Evolutionary conservation across 805 yeast genomes (phyloP), one percentile per base, ranked within the genome.

Genomic region (Sugiyamaella floridensis): DNA sequence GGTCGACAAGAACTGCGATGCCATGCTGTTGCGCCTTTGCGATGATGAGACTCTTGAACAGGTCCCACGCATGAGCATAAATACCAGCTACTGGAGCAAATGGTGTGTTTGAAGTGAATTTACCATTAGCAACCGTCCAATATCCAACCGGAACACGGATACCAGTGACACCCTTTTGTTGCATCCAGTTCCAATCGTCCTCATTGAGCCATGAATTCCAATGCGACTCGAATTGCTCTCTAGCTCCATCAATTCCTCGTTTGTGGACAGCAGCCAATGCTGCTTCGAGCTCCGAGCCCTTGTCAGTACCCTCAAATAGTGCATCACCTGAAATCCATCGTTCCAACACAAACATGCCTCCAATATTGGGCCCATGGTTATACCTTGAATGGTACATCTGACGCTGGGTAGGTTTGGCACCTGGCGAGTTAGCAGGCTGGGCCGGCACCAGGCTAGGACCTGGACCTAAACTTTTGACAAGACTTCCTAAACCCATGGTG

Each of bases 121-220:
- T 32, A 1, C 90, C 88, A 18, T 84, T 82, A 49, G 71, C 77
- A n/a, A 89, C 79, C 53, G 79, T 82, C 96, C 96, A 92, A 68
- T 86, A 92, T 0, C 98, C 98, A 58, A 92, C 70, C 7, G 99
- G 98, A 1, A 92, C 76, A 61, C 99, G 76, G 4, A 92, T 76
- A 1, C 89, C 79, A 20, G 87, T 88, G n/a, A 86, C 86, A 7
- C 88, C 86, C 50, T 75, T 76, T 18, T 74, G 70, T 45, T 71
- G 67, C 28, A 92, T 68, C 86, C 89, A 89, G 18, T 76, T 62
- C 95, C 96, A 90, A 64, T 92, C 97, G 7, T 76, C 76, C 51
- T 82, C 86, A 34, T 67, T 65, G 54, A 85, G 73, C 64, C 80
- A 90, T 8, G 63, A 62, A 7, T 65, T 68, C 86, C 93, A 92